Conservation (phyloP, 805 yeast genomes). For the Naumovozyma baii region DNA sequence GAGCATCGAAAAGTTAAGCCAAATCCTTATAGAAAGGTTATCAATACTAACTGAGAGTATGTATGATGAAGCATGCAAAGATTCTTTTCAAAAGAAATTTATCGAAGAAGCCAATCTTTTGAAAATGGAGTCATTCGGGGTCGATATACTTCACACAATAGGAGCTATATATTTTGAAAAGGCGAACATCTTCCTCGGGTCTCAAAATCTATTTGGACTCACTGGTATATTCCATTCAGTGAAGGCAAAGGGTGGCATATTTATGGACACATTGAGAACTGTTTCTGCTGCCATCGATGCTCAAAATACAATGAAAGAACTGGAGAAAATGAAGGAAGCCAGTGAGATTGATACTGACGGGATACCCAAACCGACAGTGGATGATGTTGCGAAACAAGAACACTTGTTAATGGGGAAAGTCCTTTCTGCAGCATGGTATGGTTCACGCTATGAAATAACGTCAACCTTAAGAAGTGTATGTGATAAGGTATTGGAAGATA, state of each 20-base stretch:
- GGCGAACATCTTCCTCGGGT: slow-evolving; percentile 53
- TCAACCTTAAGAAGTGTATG: slow-evolving; percentile 65
- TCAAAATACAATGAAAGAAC: slow-evolving; percentile 65
- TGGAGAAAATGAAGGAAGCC: slow-evolving; percentile 55
- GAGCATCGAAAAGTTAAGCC: slow-evolving; percentile 50
- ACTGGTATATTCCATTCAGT: slow-evolving; percentile 66
- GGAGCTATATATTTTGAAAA: slow-evolving; percentile 62
- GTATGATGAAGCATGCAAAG: slow-evolving; percentile 50
- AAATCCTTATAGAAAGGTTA: slow-evolving; percentile 47
- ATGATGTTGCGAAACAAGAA: slow-evolving; percentile 62
- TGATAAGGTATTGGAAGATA: slow-evolving; percentile 52
- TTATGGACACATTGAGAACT: slow-evolving; percentile 62
- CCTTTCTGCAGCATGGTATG: slow-evolving; percentile 77
- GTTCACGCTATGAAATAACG: slow-evolving; percentile 70
- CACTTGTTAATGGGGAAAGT: slow-evolving; percentile 70
- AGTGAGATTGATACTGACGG: slow-evolving; percentile 37
- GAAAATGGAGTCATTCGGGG: slow-evolving; percentile 78
- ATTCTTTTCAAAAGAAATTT: slow-evolving; percentile 54
- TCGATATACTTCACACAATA: slow-evolving; percentile 66
- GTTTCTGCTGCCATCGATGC: slow-evolving; percentile 71
- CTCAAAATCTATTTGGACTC: slow-evolving; percentile 53
- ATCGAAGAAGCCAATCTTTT: slow-evolving; percentile 74
- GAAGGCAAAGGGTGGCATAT: slow-evolving; percentile 65
- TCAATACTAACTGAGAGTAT: slow-evolving; percentile 53
- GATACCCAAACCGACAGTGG: slow-evolving; percentile 49